Base-by-base conservation (phyloP, 768 basidiomycete genomes). In the Mycena polygramma region DNA sequence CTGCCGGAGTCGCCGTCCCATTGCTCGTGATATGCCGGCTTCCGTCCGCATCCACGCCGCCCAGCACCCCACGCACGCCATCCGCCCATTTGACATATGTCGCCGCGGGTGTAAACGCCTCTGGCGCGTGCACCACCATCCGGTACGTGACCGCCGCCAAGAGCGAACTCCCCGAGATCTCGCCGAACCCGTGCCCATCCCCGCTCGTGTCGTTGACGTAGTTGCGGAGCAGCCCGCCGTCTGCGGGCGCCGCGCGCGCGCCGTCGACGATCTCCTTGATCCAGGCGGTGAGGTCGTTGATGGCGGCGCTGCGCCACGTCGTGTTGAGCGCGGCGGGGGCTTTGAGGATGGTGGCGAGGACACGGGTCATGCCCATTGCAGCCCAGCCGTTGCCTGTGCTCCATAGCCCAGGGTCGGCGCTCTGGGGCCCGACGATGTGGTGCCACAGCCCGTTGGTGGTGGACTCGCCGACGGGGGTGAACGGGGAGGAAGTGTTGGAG, bases 231-330 rank as follows among this genome's bases (percentile, higher is more conserved):
- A 87, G 76, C 2, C 80, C 81, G 35, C 73, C 73, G 37, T 84
- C 82, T 10, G 65, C 49, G 0, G 79, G 70, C 2, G 80, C 74
- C 1, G 55, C 66, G 63, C 81, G 81, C 22, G 80, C 85, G 4
- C 81, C 85, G 57, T 86, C 83, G 24, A 86, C 57, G 63, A 86
- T 86, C 59, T 85, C 85, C 74, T 80, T 80, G 73, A 86, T 84
- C 74, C 80, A 83, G 5, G 57, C 61, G 0, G 79, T 81, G 20
- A 85, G 73, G 11, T 78, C 55, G 14, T 57, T 17, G 6, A 81
- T 77, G 2, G 84, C 81, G 1, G 72, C 59, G 4, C 51, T 11
- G 57, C 69, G 73, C 73, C 79, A 80, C 8, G 71, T 19, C 3
- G 58, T 52, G 58, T 73, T 58, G 11, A 73, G 57, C 0, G 79